Evolutionary conservation across 805 yeast species (phyloP).

Genomic region (Priceomyces melissophilus): DNA sequence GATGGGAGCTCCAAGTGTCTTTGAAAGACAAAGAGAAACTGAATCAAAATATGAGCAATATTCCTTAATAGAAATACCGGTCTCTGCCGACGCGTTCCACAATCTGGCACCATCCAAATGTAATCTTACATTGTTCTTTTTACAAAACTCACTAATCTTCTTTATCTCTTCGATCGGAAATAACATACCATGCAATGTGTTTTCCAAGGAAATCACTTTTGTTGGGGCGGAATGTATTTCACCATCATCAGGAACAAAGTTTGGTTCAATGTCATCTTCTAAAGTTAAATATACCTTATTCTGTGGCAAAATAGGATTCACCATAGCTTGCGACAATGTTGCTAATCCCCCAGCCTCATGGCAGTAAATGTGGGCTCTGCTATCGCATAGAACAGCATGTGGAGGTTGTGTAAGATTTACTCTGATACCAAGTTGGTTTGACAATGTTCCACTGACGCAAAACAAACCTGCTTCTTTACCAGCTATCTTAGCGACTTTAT

Average conservation of each 20-base stretch:
- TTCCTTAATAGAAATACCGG: slow-evolving; percentile 37
- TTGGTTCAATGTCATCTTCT: slow-evolving; percentile 35
- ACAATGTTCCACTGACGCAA: slow-evolving; percentile 42
- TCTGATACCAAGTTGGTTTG: slow-evolving; percentile 39
- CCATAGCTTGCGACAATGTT: slow-evolving; percentile 41
- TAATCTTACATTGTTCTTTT: slow-evolving; percentile 28
- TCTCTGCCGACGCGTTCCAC: slow-evolving; percentile 42
- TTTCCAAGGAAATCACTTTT: slow-evolving; percentile 41
- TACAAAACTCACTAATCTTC: slow-evolving; percentile 33
- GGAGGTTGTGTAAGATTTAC: slow-evolving; percentile 42
- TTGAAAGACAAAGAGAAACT: slow-evolving; percentile 41
- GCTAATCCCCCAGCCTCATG: slow-evolving; percentile 45
- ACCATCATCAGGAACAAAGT: slow-evolving; percentile 40
- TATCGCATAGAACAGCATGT: slow-evolving; percentile 36
- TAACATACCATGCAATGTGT: slow-evolving; percentile 41
- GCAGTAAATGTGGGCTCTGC: slow-evolving; percentile 33
- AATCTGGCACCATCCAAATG: slow-evolving; percentile 45
- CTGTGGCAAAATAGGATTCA: slow-evolving; percentile 33
- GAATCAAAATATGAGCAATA: slow-evolving; percentile 40
- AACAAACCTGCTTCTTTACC: slow-evolving; percentile 40
- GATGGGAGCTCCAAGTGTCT: slow-evolving; percentile 42
- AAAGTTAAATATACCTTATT: slow-evolving; percentile 35
- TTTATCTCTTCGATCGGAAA: slow-evolving; percentile 38
- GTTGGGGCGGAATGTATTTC: slow-evolving; percentile 45
- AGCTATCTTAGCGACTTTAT: slow-evolving; percentile 30